Conservation (phyloP, 805 yeast species). For the Sugiyamaella mastotermitis region DNA sequence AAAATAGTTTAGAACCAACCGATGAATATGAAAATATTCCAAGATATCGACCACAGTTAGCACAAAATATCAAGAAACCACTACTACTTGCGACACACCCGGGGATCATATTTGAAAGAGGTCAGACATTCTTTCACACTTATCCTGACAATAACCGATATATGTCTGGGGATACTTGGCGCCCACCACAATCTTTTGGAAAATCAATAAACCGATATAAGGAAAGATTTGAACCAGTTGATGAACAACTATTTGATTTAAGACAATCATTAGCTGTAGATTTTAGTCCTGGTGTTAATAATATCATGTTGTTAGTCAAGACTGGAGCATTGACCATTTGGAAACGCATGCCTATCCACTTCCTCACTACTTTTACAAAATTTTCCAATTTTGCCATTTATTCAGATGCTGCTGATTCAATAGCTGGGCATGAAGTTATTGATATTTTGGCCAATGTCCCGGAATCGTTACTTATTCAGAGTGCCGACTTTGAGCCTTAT, state of each 20-base stretch:
- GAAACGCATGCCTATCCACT: constrained; percentile 31
- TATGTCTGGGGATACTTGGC: constrained; percentile 27
- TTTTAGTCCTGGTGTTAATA: constrained; percentile 7
- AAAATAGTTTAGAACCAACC: too few relatives aligned
- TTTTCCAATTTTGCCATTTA: constrained; percentile 28
- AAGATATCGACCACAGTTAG: too few relatives aligned
- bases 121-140: constrained; percentile 22
- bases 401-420: constrained; percentile 27
- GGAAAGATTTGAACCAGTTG: not conserved
- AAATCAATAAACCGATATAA: not conserved
- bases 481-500: constrained; percentile 7
- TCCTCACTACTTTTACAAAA: constrained; percentile 26
- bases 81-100: too few relatives aligned
- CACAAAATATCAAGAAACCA: too few relatives aligned
- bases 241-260: not conserved
- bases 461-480: constrained; percentile 8
- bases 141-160: constrained; percentile 25
- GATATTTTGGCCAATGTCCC: constrained; percentile 65
- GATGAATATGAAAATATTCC: too few relatives aligned
- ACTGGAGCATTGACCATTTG: constrained; percentile 31
- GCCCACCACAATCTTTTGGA: constrained; percentile 22
- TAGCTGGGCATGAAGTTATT: constrained; percentile 81
- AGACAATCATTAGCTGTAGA: constrained; percentile 5
- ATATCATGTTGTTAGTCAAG: constrained; percentile 27
- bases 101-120: too few relatives aligned